Conservation (phyloP, 192 early-diverging fungal genomes). For the Umbelopsis ramanniana region DNA sequence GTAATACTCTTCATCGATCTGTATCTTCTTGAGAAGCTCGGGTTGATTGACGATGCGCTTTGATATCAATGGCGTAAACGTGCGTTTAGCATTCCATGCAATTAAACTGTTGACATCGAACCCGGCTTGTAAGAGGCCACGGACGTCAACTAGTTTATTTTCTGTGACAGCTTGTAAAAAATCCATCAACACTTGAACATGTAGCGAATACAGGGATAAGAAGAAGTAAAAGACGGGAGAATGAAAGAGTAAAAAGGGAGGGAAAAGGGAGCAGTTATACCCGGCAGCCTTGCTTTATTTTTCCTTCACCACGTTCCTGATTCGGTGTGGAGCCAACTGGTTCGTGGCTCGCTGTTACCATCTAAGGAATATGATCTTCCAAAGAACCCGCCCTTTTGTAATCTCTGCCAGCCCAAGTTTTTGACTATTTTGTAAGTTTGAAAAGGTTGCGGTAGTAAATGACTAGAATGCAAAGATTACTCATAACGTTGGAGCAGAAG, state of each 20-base stretch:
- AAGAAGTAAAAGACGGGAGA: not conserved
- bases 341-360: constrained; percentile 6
- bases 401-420: not conserved
- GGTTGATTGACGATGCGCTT: constrained; percentile 32
- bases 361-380: constrained; percentile 8
- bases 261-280: not conserved
- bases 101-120: constrained; percentile 51
- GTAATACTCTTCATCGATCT: constrained; percentile 46
- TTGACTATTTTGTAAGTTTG: not conserved
- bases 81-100: constrained; percentile 47
- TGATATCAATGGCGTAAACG: constrained; percentile 43
- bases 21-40: constrained; percentile 35
- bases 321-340: constrained; percentile 18
- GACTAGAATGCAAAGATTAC: too few relatives aligned
- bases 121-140: constrained; percentile 43
- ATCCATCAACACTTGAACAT: constrained; percentile 38
- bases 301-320: constrained; percentile 13
- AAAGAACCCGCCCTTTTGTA: not conserved
- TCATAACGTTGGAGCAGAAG: too few relatives aligned
- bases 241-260: not conserved
- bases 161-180: constrained; percentile 44
- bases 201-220: not conserved
- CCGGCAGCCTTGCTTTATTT: not conserved
- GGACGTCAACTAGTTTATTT: constrained; percentile 43
- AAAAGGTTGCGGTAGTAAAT: too few relatives aligned